Base-by-base conservation (phyloP, 2,329 filamentous ascomycete genomes). In the Pseudocercospora pini-densiflorae region DNA sequence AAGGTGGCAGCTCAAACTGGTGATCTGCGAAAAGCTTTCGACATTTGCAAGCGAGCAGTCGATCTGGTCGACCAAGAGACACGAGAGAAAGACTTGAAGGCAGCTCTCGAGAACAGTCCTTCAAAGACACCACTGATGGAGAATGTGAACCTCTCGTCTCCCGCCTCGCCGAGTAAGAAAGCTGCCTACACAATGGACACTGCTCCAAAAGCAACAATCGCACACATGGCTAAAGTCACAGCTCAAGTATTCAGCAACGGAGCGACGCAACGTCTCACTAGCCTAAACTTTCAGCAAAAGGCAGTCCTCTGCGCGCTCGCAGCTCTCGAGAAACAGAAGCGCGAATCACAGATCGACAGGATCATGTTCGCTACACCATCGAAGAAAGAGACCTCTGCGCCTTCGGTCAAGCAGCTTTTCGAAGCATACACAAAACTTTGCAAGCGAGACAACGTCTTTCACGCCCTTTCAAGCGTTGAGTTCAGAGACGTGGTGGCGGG, bases 1-100 rank as follows among this genome's bases (percentile, higher is more conserved):
- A 99, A 98, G 78, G 92, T 99, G 16, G 91, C 95, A 3, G 93
- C 91, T 62, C 94, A 98, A 77, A 97, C 93, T 0, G 95, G 95
- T 51, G 95, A 99, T 78, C 80, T 99, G 58, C 92, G 95, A 67
- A 97, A 97, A 79, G 94, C 94, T 0, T 97, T 98, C 74, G 94
- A 97, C 78, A 92, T 99, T 66, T 93, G 94, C 78, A 90, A 93
- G 55, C 89, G 93, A 62, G 93, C 94, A 3, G 89, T 99, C 63
- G 94, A 98, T 78, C 81, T 97, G 23, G 89, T 97, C 58, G 95
- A 98, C 79, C 84, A 88, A 61, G 94, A 98, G 79, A 94, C 92
- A 0, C 88, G 89, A 65, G 85, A 89, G 69, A 92, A 90, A 76
- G 87, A 93, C 69, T 87, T 90, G 69, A 88, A 89, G 69, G 87